Conservation (phyloP, 2,329 filamentous ascomycete genomes). For the Colletotrichum musicola region DNA sequence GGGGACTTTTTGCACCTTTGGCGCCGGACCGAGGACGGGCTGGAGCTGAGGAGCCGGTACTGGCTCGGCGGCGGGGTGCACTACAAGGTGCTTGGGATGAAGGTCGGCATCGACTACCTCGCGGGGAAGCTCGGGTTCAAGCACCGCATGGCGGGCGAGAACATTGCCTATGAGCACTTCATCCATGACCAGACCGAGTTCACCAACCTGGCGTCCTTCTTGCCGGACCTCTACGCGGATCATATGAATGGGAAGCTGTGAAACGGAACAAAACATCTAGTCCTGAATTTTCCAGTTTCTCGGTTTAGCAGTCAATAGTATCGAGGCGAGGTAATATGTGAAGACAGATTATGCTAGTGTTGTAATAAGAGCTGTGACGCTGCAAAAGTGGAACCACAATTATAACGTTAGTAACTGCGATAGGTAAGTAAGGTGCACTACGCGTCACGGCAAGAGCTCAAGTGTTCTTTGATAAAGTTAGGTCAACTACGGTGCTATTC, state of each 20-base stretch:
- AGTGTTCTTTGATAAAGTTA: too few species aligned
- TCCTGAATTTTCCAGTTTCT: too few species aligned
- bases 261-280: too few species aligned
- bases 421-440: too few species aligned
- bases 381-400: too few species aligned
- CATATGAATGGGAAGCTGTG: slow-evolving; percentile 19
- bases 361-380: too few species aligned
- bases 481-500: too few species aligned
- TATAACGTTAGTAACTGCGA: too few species aligned
- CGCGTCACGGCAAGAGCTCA: too few species aligned
- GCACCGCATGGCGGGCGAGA: slow-evolving; percentile 26
- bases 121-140: slow-evolving; percentile 28
- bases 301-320: too few species aligned
- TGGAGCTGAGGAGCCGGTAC: slow-evolving; percentile 31
- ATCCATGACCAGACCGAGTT: slow-evolving; percentile 37
- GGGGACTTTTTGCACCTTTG: slow-evolving; percentile 35
- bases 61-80: slow-evolving; percentile 31
- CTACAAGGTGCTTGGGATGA: slow-evolving; percentile 31
- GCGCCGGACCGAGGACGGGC: slow-evolving; percentile 28
- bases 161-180: slow-evolving; percentile 33
- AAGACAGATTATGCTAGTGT: too few species aligned
- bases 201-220: slow-evolving; percentile 28
- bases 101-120: slow-evolving; percentile 29
- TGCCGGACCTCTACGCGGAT: slow-evolving; percentile 24
- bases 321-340: too few species aligned